A percentile compares a stretch with the other conserved stretches of the same genome.
phyloP scores from a whole-genome alignment of 202 grass and related monocot species.

The Carex arenaria region DNA sequence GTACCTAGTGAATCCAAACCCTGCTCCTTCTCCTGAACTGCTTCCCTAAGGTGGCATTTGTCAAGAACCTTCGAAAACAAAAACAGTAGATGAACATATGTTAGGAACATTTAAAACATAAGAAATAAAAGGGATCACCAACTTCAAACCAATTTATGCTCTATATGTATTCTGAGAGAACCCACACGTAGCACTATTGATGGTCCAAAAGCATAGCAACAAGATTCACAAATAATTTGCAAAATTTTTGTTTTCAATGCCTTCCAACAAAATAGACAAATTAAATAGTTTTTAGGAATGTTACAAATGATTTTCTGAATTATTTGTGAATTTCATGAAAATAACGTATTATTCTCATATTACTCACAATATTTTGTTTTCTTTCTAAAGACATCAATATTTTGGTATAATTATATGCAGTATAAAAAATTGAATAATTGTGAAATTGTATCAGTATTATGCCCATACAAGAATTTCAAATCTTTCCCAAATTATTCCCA shows the following conservation, averaged over 20 bases:
- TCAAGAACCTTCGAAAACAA: conserved; percentile 56
- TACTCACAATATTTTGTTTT: neutral
- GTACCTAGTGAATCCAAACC: conserved; percentile 78
- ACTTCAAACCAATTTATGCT: neutral
- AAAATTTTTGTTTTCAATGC: neutral
- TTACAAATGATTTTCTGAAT: too few species aligned
- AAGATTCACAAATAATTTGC: neutral
- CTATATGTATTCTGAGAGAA: neutral
- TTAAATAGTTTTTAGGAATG: neutral
- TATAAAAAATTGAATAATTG: neutral
- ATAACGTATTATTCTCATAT: neutral
- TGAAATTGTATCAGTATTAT: neutral
- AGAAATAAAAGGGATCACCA: too few species aligned
- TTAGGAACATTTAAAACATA: too few species aligned
- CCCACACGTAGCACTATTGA: neutral
- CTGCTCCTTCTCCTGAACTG: conserved; percentile 72
- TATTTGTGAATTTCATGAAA: too few species aligned
- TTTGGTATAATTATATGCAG: neutral
- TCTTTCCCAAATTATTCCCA: too few species aligned
- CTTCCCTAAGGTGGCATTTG: conserved; percentile 87
- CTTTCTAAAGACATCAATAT: neutral
- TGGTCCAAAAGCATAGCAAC: neutral
- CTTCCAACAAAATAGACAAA: neutral
- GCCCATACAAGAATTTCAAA: neutral
- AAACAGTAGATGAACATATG: neutral